A percentile compares a stretch with the other conserved stretches of the same genome.
phyloP scores from a whole-genome alignment of 2,329 filamentous ascomycete genomes.

The Epichloe hybrida region DNA sequence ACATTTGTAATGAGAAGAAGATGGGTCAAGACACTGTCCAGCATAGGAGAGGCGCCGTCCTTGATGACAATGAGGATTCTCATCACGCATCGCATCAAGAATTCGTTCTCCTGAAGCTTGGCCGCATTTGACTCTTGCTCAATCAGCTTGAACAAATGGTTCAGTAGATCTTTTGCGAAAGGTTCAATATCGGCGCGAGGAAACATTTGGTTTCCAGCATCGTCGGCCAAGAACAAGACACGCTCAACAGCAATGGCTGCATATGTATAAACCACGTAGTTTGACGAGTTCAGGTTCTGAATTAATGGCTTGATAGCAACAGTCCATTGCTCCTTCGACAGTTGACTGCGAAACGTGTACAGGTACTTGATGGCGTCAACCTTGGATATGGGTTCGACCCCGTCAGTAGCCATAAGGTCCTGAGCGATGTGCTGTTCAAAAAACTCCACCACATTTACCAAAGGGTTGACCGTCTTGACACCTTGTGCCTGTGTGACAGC shows the following conservation, averaged over 20 bases:
- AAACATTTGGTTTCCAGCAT: conserved; percentile 65
- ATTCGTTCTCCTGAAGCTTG: conserved; percentile 98
- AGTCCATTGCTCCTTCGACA: conserved; percentile 86
- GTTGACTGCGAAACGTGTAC: conserved; percentile 89
- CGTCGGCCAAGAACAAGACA: conserved; percentile 70
- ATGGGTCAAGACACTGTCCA: conserved; percentile 68
- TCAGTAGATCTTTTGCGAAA: conserved; percentile 71
- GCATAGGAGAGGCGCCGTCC: conserved; percentile 60
- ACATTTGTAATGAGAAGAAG: conserved; percentile 81
- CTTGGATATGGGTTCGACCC: conserved; percentile 73
- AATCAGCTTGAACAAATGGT: conserved; percentile 84
- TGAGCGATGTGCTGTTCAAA: conserved; percentile 85
- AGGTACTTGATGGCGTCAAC: conserved; percentile 98
- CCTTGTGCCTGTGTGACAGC: conserved; percentile 76
- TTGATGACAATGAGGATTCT: conserved; percentile 88
- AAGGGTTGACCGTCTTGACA: conserved; percentile 77
- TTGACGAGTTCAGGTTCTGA: conserved; percentile 74
- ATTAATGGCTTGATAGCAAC: conserved; percentile 80
- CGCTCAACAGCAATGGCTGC: conserved; percentile 94
- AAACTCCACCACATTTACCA: conserved; percentile 84
- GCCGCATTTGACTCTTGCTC: conserved; percentile 72
- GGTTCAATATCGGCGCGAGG: conserved; percentile 64
- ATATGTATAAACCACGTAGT: conserved; percentile 97
- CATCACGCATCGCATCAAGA: conserved; percentile 98
- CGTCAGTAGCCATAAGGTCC: conserved; percentile 62